Base-by-base conservation (phyloP, 306 rosid species). In the Ochetophila trinervis region DNA sequence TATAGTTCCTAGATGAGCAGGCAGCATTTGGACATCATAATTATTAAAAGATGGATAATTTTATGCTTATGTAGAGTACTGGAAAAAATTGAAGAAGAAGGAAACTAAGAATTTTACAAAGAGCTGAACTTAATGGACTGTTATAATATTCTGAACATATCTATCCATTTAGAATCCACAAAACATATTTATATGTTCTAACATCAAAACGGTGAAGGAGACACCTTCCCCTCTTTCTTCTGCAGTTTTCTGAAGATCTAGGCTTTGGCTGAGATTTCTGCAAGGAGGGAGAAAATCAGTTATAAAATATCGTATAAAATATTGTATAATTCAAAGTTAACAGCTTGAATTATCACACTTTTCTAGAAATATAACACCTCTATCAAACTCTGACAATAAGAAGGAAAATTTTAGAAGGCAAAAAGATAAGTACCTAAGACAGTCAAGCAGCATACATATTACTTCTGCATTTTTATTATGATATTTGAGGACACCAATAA, bases 401-500 rank as follows among this genome's bases (percentile, higher is more conserved):
- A 60, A 51, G 27, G 19, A 51, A 44, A 24, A 58, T 27, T 36
- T 12, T 35, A 20, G 53, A 57, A 65, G 44, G 54, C 21, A 57
- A 65, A 69, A 72, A 35, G 66, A 36, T 69, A 74, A 67, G 65
- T 78, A 93, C 98, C 87, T 81, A 40, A 93, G 88, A 74, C 85
- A 77, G 75, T 93, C 98, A 52, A 93, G 93, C 77, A 93, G 78
- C 80, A 83, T 67, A 59, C 82, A 81, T 76, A 93, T 73, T 36
- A 83, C 80, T 64, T 86, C 89, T 67, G 77, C 71, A 66, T 69
- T 84, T 78, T 84, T 84, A 72, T 56, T 85, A 76, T 87, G 91
- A 78, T 20, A 53, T 74, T 86, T 89, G 70, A 93, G 95, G 63
- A 87, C 80, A 58, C 71, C 75, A 72, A 61, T 37, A 66, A 90